Conservation (phyloP, 139 green algal genomes). For the Dunaliella primolecta region DNA sequence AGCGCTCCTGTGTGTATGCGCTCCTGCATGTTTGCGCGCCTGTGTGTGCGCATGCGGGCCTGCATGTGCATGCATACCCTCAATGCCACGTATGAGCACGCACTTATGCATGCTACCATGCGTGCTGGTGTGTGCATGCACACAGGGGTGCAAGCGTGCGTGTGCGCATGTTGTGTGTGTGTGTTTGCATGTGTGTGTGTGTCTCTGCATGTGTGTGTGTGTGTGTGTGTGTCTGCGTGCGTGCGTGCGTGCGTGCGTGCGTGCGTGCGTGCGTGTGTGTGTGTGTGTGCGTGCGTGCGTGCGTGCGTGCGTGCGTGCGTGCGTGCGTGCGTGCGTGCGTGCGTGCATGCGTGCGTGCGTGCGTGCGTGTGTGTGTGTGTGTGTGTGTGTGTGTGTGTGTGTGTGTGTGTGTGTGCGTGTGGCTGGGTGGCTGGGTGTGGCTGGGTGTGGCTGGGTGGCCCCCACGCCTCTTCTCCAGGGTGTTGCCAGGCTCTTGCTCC, state of each 20-base stretch:
- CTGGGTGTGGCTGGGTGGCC: too few species aligned
- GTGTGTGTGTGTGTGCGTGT: too few species aligned
- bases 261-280: slow-evolving; percentile 1
- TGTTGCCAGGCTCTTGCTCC: too few species aligned
- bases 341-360: background rate
- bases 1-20: too few species aligned
- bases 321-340: background rate
- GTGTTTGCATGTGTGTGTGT: slow-evolving; percentile 5
- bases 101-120: background rate
- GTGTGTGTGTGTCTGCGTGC: background rate
- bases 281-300: slow-evolving; percentile 1
- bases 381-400: too few species aligned
- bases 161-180: background rate
- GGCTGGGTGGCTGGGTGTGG: too few species aligned
- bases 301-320: background rate
- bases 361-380: background rate
- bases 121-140: background rate
- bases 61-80: too few species aligned
- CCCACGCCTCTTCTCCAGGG: too few species aligned
- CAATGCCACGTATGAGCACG: background rate
- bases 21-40: too few species aligned
- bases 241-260: background rate
- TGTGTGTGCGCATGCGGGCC: too few species aligned
- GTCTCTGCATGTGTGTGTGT: slow-evolving; percentile 1
- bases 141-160: background rate